Evolutionary conservation across 352 stramenopile species (phyloP).

Genomic region (Pythium oligandrum): DNA sequence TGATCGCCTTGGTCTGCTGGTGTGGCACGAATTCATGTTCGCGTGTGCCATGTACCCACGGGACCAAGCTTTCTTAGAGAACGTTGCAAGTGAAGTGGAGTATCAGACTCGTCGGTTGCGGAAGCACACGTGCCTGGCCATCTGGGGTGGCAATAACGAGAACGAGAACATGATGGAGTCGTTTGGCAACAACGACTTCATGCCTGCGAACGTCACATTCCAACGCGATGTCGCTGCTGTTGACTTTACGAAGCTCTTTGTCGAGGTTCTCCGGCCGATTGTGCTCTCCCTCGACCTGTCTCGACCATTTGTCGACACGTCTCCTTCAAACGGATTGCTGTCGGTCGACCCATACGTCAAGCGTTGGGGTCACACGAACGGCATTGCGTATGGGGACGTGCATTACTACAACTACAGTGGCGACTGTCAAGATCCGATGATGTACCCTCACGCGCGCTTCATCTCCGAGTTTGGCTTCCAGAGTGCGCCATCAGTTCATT

Average conservation of each 20-base stretch:
- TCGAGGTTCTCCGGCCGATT: conserved; percentile 63
- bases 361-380: conserved; percentile 65
- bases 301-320: conserved; percentile 82
- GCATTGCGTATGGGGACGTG: conserved; percentile 65
- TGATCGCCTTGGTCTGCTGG: conserved; percentile 76
- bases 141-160: conserved; percentile 91
- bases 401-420: conserved; percentile 84
- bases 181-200: conserved; percentile 51
- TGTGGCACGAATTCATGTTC: conserved; percentile 92
- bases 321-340: conserved; percentile 80
- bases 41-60: conserved; percentile 84
- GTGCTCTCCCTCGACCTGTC: conserved; percentile 40
- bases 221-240: conserved; percentile 74
- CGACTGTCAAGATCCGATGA: conserved; percentile 69
- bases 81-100: conserved; percentile 48
- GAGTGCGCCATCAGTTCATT: conserved; percentile 55
- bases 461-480: conserved; percentile 88
- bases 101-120: conserved; percentile 61
- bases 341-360: conserved; percentile 77
- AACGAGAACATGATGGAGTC: conserved; percentile 87
- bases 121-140: conserved; percentile 79
- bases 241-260: conserved; percentile 80
- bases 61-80: conserved; percentile 51
- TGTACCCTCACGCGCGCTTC: conserved; percentile 71
- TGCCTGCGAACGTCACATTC: conserved; percentile 42